phyloP scores from a whole-genome alignment of 2,329 filamentous ascomycete genomes.

The Emergomyces orientalis region DNA sequence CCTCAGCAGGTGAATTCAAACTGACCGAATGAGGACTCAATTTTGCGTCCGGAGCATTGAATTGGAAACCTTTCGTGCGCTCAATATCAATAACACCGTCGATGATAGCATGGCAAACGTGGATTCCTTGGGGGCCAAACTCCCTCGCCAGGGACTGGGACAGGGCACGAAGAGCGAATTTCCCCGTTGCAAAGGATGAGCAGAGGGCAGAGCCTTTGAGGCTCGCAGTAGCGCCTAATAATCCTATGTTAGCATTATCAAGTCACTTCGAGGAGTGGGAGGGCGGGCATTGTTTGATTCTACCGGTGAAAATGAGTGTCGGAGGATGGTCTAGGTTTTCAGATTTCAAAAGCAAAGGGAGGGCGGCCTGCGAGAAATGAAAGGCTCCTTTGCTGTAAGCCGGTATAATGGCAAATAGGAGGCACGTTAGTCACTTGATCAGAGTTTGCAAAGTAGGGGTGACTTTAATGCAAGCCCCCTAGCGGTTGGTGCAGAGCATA shows the following conservation, averaged over 20 bases:
- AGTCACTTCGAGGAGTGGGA: not conserved
- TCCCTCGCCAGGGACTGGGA: constrained; percentile 69
- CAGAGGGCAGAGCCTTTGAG: constrained; percentile 62
- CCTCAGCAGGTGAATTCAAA: constrained; percentile 15
- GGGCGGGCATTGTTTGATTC: not conserved
- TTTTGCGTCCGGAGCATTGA: constrained; percentile 54
- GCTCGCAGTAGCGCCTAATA: constrained; percentile 64
- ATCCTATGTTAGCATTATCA: not conserved
- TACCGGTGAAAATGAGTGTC: constrained; percentile 64
- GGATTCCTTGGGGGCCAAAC: constrained; percentile 74
- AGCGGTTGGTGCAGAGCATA: not conserved
- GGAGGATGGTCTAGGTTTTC: constrained; percentile 54
- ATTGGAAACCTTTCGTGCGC: constrained; percentile 52
- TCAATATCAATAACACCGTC: constrained; percentile 81
- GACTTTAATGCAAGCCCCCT: not conserved
- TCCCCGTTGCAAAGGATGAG: constrained; percentile 64
- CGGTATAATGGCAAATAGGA: not conserved
- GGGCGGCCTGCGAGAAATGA: constrained; percentile 60
- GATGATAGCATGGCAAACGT: constrained; percentile 72
- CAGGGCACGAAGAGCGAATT: constrained; percentile 68
- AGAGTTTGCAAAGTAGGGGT: not conserved
- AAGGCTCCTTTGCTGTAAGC: constrained; percentile 51
- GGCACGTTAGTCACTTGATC: not conserved
- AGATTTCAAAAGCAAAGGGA: constrained; percentile 61
- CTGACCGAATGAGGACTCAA: constrained; percentile 65